Evolutionary conservation across 257 asterid genomes (phyloP).

Genomic region (Schizonepeta tenuifolia): DNA sequence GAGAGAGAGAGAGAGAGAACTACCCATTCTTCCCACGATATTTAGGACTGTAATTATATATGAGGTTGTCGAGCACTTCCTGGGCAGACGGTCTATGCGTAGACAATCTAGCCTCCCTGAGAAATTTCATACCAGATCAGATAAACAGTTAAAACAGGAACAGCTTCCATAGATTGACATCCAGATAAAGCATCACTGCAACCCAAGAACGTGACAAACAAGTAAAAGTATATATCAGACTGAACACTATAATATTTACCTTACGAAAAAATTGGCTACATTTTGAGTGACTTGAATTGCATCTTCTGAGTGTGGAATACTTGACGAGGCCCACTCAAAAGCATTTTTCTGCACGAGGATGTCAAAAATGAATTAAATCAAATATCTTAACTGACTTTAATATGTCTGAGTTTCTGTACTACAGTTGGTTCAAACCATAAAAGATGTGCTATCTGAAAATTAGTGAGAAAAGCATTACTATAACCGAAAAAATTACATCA

Average conservation of each 20-base stretch:
- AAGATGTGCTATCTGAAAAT: neutral
- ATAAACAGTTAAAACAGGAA: slow-evolving; percentile 8
- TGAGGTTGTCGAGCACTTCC: slow-evolving; percentile 77
- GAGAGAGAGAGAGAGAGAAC: neutral
- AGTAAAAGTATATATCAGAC: neutral
- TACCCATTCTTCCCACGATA: slow-evolving; percentile 90
- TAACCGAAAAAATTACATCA: neutral
- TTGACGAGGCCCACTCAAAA: slow-evolving; percentile 77
- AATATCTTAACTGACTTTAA: neutral
- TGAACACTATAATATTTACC: slow-evolving; percentile 42
- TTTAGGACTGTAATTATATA: slow-evolving; percentile 82
- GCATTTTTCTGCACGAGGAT: slow-evolving; percentile 66
- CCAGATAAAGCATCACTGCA: neutral
- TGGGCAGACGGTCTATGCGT: slow-evolving; percentile 63
- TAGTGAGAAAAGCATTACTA: neutral
- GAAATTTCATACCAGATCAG: slow-evolving; percentile 2
- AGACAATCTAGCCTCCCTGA: slow-evolving; percentile 91
- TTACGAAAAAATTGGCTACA: slow-evolving; percentile 69
- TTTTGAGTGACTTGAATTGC: slow-evolving; percentile 88
- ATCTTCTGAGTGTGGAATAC: slow-evolving; percentile 83
- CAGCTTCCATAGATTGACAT: neutral
- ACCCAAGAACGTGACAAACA: neutral
- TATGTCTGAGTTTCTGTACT: neutral
- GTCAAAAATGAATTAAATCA: neutral
- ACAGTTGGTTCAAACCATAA: neutral